A percentile compares a stretch with the other conserved stretches of the same genome.
Conservation (phyloP, 1,284 basidiomycete genomes). For the Sporisorium exsertum region DNA sequence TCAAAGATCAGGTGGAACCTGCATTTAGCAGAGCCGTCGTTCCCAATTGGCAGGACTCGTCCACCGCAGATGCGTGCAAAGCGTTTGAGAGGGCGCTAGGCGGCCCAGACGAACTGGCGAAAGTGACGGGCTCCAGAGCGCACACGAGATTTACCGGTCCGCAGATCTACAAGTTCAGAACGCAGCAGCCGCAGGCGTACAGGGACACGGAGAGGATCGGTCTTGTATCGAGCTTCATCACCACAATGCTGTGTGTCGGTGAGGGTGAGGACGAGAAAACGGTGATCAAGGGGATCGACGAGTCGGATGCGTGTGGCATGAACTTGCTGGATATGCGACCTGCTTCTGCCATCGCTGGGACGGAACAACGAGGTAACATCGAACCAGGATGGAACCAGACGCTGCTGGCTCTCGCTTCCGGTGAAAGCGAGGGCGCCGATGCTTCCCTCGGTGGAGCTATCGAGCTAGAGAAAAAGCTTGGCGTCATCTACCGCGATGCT, state of each 20-base stretch:
- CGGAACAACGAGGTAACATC: slow-evolving; percentile 42
- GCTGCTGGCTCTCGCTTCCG: slow-evolving; percentile 70
- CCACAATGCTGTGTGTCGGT: slow-evolving; percentile 78
- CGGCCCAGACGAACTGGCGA: slow-evolving; percentile 78
- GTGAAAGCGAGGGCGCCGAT: slow-evolving; percentile 49
- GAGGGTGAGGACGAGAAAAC: slow-evolving; percentile 59
- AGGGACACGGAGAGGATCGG: slow-evolving; percentile 78
- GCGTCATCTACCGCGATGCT: slow-evolving; percentile 78
- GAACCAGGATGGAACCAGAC: slow-evolving; percentile 56
- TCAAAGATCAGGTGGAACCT: slow-evolving; percentile 73
- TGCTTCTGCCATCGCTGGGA: slow-evolving; percentile 79
- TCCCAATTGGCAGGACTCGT: slow-evolving; percentile 94
- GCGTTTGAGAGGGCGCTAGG: slow-evolving; percentile 75
- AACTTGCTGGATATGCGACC: slow-evolving; percentile 76
- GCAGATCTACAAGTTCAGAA: slow-evolving; percentile 80
- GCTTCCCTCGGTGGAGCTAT: slow-evolving; percentile 70
- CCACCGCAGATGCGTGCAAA: slow-evolving; percentile 80
- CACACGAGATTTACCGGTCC: slow-evolving; percentile 89
- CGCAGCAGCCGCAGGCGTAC: slow-evolving; percentile 76
- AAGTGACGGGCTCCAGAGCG: slow-evolving; percentile 83
- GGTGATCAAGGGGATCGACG: slow-evolving; percentile 75
- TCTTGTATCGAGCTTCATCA: slow-evolving; percentile 84
- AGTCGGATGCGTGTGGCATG: slow-evolving; percentile 89
- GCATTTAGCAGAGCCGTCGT: slow-evolving; percentile 79
- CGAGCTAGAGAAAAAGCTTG: slow-evolving; percentile 79